Conservation (phyloP, 805 yeast genomes). For the Sugiyamaella floridensis region DNA sequence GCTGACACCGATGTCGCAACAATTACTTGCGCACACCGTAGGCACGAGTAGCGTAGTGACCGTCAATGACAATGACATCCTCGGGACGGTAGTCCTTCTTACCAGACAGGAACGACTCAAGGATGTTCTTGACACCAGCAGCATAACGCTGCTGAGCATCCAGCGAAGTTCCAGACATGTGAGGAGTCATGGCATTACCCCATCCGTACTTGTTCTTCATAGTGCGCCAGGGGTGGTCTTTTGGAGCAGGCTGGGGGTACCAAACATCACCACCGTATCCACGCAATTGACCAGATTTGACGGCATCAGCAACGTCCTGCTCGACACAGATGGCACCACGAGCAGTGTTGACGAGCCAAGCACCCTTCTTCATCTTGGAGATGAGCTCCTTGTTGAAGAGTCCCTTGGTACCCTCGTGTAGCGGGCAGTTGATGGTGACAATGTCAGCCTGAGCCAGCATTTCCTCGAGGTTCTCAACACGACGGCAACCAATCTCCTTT, state of each 20-base stretch:
- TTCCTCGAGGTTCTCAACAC: slow-evolving; percentile 56
- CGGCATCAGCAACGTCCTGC: slow-evolving; percentile 70
- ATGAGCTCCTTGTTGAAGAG: slow-evolving; percentile 54
- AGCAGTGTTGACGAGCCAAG: slow-evolving; percentile 71
- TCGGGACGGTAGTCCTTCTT: slow-evolving; percentile 66
- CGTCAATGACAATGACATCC: slow-evolving; percentile 64
- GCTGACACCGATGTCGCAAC: neutral
- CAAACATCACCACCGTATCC: slow-evolving; percentile 87
- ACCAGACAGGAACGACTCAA: slow-evolving; percentile 54
- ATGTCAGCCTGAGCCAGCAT: slow-evolving; percentile 62
- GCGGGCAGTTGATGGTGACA: slow-evolving; percentile 71
- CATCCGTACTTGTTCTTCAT: slow-evolving; percentile 60
- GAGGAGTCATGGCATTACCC: slow-evolving; percentile 84
- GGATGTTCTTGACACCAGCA: slow-evolving; percentile 57
- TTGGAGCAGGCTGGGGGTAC: slow-evolving; percentile 79
- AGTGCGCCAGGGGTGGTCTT: slow-evolving; percentile 68
- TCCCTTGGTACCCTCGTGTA: slow-evolving; percentile 63
- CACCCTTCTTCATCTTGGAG: slow-evolving; percentile 64
- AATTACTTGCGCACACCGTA: slow-evolving; percentile 41
- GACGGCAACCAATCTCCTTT: slow-evolving; percentile 49
- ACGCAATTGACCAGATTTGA: slow-evolving; percentile 57
- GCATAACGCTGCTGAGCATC: slow-evolving; percentile 77
- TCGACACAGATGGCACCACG: slow-evolving; percentile 74
- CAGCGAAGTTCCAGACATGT: slow-evolving; percentile 69
- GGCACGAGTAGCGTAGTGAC: slow-evolving; percentile 66